Conservation (phyloP, 1,284 basidiomycete species). For the Lentinula novae-zelandiae region DNA sequence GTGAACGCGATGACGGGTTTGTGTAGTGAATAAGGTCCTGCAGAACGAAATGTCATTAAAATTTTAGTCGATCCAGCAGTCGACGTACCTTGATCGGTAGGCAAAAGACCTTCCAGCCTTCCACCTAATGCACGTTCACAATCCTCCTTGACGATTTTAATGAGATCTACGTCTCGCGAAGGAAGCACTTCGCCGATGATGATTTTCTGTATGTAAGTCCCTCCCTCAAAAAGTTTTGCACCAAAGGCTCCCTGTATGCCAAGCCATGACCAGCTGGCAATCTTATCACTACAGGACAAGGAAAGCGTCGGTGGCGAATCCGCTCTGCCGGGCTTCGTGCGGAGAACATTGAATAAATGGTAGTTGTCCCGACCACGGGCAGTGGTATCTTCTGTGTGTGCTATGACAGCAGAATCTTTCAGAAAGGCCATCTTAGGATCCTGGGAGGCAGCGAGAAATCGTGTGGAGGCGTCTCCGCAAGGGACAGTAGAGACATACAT, state of each 20-base stretch:
- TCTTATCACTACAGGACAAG: slow-evolving; percentile 92
- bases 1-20: slow-evolving; percentile 58
- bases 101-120: slow-evolving; percentile 32
- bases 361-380: slow-evolving; percentile 80
- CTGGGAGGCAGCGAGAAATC: slow-evolving; percentile 70
- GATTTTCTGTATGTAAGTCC: slow-evolving; percentile 58
- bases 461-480: slow-evolving; percentile 88
- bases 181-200: slow-evolving; percentile 68
- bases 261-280: slow-evolving; percentile 76
- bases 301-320: slow-evolving; percentile 78
- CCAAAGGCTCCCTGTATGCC: slow-evolving; percentile 84
- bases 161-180: slow-evolving; percentile 24
- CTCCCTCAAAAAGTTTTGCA: slow-evolving; percentile 50
- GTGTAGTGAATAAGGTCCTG: slow-evolving; percentile 27
- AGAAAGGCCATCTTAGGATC: slow-evolving; percentile 64
- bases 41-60: too few species aligned
- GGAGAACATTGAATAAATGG: slow-evolving; percentile 65
- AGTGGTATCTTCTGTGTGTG: slow-evolving; percentile 30
- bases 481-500: slow-evolving; percentile 91
- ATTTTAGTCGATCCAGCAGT: too few species aligned
- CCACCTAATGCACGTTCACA: slow-evolving; percentile 60
- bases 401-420: slow-evolving; percentile 47
- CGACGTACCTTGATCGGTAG: slow-evolving; percentile 14
- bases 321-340: slow-evolving; percentile 88
- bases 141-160: slow-evolving; percentile 42